Conservation (phyloP, 306 rosid genomes). For the Castanea mollissima region DNA sequence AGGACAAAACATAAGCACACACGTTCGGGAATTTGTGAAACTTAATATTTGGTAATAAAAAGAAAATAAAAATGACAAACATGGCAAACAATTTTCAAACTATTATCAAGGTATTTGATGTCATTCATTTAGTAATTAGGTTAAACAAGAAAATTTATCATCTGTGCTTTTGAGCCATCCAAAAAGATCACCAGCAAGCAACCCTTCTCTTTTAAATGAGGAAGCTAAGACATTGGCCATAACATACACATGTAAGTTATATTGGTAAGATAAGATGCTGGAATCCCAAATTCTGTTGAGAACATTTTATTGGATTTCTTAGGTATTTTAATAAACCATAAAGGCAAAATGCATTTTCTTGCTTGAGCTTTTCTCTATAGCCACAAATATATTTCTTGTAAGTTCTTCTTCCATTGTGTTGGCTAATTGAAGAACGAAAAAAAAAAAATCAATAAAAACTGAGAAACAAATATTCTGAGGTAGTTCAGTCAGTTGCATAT, state of each 20-base stretch:
- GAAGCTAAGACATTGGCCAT: background rate
- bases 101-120: background rate
- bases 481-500: too few species aligned
- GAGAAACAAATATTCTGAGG: background rate
- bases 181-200: background rate
- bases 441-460: background rate
- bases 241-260: background rate
- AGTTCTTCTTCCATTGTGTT: background rate
- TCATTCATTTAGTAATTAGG: background rate
- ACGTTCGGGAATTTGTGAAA: background rate
- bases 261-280: background rate
- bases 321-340: background rate
- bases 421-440: background rate
- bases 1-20: slow-evolving; percentile 9
- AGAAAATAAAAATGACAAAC: background rate
- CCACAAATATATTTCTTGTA: background rate
- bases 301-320: background rate
- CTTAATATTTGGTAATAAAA: background rate
- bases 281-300: background rate
- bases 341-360: background rate
- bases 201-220: background rate
- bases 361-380: background rate
- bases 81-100: background rate
- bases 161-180: background rate
- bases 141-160: background rate